phyloP scores from a whole-genome alignment of 108 stramenopile genomes.

The Fistulifera pelliculosa region DNA sequence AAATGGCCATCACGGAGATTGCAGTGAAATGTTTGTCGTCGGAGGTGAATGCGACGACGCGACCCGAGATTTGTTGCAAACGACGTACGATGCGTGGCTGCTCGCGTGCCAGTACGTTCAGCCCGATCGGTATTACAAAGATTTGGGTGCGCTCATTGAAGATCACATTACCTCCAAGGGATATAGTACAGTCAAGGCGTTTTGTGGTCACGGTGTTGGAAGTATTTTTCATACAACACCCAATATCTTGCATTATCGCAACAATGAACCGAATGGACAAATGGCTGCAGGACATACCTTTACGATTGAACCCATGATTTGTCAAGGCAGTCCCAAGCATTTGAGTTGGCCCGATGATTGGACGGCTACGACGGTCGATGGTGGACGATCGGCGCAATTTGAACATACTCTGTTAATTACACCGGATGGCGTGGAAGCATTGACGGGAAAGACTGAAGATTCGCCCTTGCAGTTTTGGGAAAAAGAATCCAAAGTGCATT shows the following conservation, averaged over 20 bases:
- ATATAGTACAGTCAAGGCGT: conserved; percentile 68
- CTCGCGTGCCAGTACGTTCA: conserved; percentile 56
- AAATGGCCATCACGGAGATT: conserved; percentile 97
- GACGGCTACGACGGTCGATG: conserved; percentile 90
- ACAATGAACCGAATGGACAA: conserved; percentile 77
- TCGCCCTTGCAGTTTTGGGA: conserved; percentile 89
- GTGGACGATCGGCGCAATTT: conserved; percentile 86
- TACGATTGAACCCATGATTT: conserved; percentile 99
- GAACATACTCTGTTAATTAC: conserved; percentile 89
- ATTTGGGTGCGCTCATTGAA: conserved; percentile 89
- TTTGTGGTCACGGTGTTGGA: conserved; percentile 98
- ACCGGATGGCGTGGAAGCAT: conserved; percentile 78
- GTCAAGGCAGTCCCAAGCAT: conserved; percentile 73
- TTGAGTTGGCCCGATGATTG: conserved; percentile 94
- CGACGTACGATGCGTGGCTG: conserved; percentile 86
- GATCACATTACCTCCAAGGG: conserved; percentile 59
- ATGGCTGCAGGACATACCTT: conserved; percentile 95
- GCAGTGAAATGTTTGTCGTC: conserved; percentile 94
- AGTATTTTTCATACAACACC: conserved; percentile 89
- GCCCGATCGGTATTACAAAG: conserved; percentile 84
- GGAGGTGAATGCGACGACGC: conserved; percentile 62
- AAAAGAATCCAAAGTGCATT: conserved; percentile 53
- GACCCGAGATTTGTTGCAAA: conserved; percentile 63
- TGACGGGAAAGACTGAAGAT: conserved; percentile 74
- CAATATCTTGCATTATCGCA: conserved; percentile 92